Base-by-base conservation (phyloP, 2,329 filamentous ascomycete species). In the Alternaria hordeiaustralica region DNA sequence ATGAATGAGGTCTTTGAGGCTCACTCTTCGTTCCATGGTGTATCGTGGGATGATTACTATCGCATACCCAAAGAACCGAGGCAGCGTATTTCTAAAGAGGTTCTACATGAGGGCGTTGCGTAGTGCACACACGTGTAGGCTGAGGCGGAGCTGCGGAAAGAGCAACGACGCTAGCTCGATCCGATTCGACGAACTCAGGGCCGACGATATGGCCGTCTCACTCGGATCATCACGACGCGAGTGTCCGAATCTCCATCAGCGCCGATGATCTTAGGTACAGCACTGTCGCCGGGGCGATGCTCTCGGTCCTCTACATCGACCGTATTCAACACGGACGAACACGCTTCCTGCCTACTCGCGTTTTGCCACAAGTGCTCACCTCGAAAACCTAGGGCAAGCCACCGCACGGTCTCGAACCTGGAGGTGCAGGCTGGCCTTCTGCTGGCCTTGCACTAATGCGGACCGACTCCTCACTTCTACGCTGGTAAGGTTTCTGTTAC, bases 1-100 rank as follows among this genome's bases (percentile, higher is more conserved):
- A 36, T 65, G 67, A 18, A 78, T 69, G 30, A 79, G 70, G 41
- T 79, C 70, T 44, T 71, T 70, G 26, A 79, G 65, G 45, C 65
- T 75, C 47, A 70, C 67, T 71, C 67, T 70, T 58, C 55, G 68
- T 33, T 75, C 67, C 76, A 79, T 79, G 47, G 28, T 20, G 18
- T 21, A 21, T 23, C 20, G 23, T 55, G 49, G 18, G 55, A 47
- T 45, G 50, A 18, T 55, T 12, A 15, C 10, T 20, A 36, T 58
- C 41, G 36, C 62, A 64, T 68, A 56, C 55, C 58, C 10, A 23
- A 44, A 15, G 20, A 47, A 67, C 28, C 12, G 50, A 47, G 44
- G 45, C 18, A 26, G 25, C 23, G n/a, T 41, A 44, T 45, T 30
- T 54, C 56, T 50, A 55, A 25, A 33, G 49, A 60, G 44, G 28